Evolutionary conservation across 192 early-diverging fungal species (phyloP), one percentile per base, ranked within the genome.

Genomic region (Dissophora ornata): DNA sequence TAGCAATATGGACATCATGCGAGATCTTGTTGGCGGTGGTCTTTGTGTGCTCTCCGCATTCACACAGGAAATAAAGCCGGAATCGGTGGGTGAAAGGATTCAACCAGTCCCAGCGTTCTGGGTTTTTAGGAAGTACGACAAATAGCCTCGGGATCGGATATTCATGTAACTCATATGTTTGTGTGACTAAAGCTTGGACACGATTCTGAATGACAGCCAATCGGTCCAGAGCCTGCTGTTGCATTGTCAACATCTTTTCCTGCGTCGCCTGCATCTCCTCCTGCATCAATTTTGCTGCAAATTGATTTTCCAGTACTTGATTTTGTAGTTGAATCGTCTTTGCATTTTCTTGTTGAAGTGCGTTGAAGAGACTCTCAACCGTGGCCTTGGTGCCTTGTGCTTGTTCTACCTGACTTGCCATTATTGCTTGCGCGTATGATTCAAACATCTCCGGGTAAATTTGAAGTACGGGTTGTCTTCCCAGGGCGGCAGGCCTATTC

Each of bases 41-140:
- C 51, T 26, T 54, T 29, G 49, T 42, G 28, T 64, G 49, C 4
- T 4, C 25, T 2, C 62, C 62, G 51, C 62, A 64, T 19, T 64
- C 62, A 21, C 62, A 64, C 32, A 64, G 18, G 26, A 64, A 64
- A 34, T n/a, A 64, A 1, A 64, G 51, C 19, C 51, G 49, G 40
- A 54, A 64, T 13, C 16, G 24, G 19, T 64, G 4, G 2, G 50
- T 16, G 40, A 54, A 52, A 1, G 51, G 51, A 18, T 54, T 45
- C 9, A 64, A 16, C 25, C 1, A 15, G 1, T 32, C 40, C 21
- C 19, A 25, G n/a, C 9, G 6, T 8, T 3, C 3, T 2, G 49
- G 26, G 13, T 6, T 22, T 34, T 51, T 34, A 16, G 50, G 50
- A 13, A 64, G 40, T 11, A 64, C 51, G 40, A 64, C 53, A 40